Conservation (phyloP, 176 grass and related monocot genomes). For the Elymus sibiricus region DNA sequence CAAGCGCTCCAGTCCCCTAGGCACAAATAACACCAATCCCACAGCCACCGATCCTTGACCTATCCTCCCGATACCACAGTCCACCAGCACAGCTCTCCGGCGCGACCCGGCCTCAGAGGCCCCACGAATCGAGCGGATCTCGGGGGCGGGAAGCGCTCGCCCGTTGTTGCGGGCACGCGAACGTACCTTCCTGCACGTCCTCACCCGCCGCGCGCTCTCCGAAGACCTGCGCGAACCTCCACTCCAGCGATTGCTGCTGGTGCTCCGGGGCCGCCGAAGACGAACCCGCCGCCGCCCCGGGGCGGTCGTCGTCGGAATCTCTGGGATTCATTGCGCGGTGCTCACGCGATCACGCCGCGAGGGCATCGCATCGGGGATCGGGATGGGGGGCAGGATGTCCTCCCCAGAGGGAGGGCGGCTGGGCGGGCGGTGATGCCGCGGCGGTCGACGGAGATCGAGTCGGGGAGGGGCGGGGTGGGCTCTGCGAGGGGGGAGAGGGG, state of each 20-base stretch:
- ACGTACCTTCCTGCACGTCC: conserved; percentile 88
- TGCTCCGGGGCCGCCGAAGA: not conserved
- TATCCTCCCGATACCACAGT: not conserved
- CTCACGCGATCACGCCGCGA: conserved; percentile 49
- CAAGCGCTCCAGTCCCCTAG: not conserved
- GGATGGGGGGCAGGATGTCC: not conserved
- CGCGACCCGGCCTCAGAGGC: not conserved
- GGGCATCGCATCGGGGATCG: conserved; percentile 43
- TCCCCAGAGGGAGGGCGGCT: not conserved
- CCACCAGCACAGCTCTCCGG: not conserved
- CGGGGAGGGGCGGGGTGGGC: not conserved
- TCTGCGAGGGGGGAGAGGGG: not conserved
- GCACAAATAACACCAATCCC: conserved; percentile 17
- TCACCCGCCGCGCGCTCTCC: conserved; percentile 81
- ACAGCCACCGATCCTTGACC: not conserved
- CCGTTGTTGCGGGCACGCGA: not conserved
- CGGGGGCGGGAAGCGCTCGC: not conserved
- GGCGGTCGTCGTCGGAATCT: conserved; percentile 27
- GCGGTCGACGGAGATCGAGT: conserved; percentile 46
- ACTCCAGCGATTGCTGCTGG: conserved; percentile 45
- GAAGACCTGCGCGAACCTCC: conserved; percentile 92
- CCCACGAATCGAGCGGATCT: conserved; percentile 53
- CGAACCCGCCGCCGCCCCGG: conserved; percentile 14
- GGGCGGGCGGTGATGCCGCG: not conserved
- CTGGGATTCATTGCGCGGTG: conserved; percentile 50